Percentiles rank a stretch among this genome's conserved stretches.
phyloP scores from a whole-genome alignment of 495 filamentous ascomycete species.

The Xylaria sp. region DNA sequence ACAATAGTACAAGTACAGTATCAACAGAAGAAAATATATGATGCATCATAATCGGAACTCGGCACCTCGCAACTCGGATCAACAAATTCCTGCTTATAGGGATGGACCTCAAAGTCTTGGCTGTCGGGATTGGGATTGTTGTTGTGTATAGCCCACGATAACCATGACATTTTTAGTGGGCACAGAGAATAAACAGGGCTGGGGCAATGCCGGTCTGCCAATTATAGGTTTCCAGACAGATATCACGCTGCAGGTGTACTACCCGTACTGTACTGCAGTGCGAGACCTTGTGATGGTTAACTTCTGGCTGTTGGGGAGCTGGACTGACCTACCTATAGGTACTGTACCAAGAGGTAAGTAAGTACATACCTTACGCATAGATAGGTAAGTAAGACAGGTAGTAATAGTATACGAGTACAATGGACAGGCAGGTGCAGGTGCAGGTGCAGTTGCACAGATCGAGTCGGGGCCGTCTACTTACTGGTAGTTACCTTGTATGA shows the following conservation, averaged over 20 bases:
- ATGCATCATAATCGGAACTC: constrained; percentile 4
- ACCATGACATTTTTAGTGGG: constrained; percentile 8
- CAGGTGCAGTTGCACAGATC: no score
- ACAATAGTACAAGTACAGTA: background rate
- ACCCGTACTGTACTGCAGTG: background rate
- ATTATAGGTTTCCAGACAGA: background rate
- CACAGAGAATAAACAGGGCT: constrained; percentile 9
- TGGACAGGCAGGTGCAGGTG: no score
- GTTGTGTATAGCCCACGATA: background rate
- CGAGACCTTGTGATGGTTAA: no score
- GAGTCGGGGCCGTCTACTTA: no score
- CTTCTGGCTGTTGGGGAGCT: background rate
- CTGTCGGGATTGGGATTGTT: background rate
- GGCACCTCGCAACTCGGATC: constrained; percentile 9
- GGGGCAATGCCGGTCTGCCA: constrained; percentile 1
- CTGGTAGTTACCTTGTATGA: no score
- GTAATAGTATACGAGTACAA: no score
- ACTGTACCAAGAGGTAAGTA: no score
- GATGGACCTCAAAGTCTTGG: constrained; percentile 15
- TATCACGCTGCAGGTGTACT: background rate
- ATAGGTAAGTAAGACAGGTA: no score
- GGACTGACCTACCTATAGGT: background rate
- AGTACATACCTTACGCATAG: no score
- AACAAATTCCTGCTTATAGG: constrained; percentile 4
- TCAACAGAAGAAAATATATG: background rate